A percentile compares a stretch with the other conserved stretches of the same genome.
phyloP scores from a whole-genome alignment of 1,284 basidiomycete species.

The Erythrobasidium hasegawianum region DNA sequence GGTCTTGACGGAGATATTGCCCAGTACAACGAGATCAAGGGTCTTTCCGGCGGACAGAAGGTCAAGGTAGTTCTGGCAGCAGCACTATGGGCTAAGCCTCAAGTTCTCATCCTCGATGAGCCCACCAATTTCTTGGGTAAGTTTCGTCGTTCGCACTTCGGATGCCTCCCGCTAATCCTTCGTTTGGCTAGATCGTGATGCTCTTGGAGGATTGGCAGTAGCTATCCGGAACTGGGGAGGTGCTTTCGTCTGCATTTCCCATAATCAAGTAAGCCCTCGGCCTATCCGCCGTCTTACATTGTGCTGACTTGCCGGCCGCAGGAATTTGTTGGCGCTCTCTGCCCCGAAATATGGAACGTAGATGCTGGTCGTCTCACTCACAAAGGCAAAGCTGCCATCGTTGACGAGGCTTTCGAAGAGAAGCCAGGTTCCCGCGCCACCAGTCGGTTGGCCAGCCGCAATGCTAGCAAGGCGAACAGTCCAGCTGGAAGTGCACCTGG shows the following conservation, averaged over 20 bases:
- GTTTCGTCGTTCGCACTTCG: too few relatives aligned
- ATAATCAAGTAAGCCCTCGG: slow-evolving; percentile 77
- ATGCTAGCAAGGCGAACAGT: slow-evolving; percentile 48
- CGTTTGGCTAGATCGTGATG: slow-evolving; percentile 51
- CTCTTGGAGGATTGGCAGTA: slow-evolving; percentile 85
- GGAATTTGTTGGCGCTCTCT: slow-evolving; percentile 48
- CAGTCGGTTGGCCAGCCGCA: slow-evolving; percentile 50
- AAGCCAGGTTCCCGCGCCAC: slow-evolving; percentile 53
- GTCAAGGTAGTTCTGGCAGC: slow-evolving; percentile 90
- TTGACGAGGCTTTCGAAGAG: slow-evolving; percentile 66
- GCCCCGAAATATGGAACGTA: slow-evolving; percentile 60
- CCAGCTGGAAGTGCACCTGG: slow-evolving; percentile 48
- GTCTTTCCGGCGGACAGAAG: slow-evolving; percentile 69
- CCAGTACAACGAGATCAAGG: slow-evolving; percentile 92
- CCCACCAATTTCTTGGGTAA: slow-evolving; percentile 89
- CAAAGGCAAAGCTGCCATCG: slow-evolving; percentile 77
- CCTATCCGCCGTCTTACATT: too few relatives aligned
- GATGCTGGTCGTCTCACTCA: slow-evolving; percentile 71
- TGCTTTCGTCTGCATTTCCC: slow-evolving; percentile 95
- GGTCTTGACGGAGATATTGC: slow-evolving; percentile 96
- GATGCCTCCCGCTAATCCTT: too few relatives aligned
- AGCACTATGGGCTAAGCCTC: slow-evolving; percentile 90
- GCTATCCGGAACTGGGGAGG: slow-evolving; percentile 96
- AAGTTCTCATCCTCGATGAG: slow-evolving; percentile 53
- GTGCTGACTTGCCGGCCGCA: slow-evolving; percentile 54